Conservation (phyloP, 2,329 filamentous ascomycete genomes). For the Alternaria sp. region DNA sequence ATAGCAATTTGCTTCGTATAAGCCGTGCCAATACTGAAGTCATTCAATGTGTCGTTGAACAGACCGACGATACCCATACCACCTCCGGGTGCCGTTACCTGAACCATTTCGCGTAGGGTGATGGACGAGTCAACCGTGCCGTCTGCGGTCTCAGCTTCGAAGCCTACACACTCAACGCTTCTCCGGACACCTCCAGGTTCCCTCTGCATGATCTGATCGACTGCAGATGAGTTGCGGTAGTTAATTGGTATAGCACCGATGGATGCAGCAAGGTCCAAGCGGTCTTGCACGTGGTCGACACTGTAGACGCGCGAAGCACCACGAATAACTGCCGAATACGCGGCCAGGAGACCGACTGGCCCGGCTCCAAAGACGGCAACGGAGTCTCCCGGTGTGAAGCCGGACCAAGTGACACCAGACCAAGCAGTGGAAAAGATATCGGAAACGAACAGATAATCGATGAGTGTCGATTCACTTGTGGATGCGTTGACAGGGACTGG, state of each 20-base stretch:
- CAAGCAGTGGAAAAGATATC: constrained; percentile 44
- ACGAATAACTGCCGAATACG: constrained; percentile 46
- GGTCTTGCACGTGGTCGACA: constrained; percentile 34
- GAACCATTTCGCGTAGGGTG: constrained; percentile 38
- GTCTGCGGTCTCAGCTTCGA: constrained; percentile 23
- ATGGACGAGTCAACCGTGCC: constrained; percentile 28
- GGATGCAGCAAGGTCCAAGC: constrained; percentile 34
- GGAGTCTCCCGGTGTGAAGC: constrained; percentile 34
- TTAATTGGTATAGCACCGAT: constrained; percentile 50
- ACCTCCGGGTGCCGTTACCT: constrained; percentile 36
- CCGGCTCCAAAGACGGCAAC: constrained; percentile 51
- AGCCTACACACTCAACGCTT: constrained; percentile 16
- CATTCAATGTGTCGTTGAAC: not conserved
- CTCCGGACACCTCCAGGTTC: constrained; percentile 22
- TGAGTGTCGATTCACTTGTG: constrained; percentile 2
- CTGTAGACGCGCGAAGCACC: constrained; percentile 45
- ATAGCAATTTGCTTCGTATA: constrained; percentile 13
- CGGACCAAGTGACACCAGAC: constrained; percentile 29
- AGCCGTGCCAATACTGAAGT: constrained; percentile 13
- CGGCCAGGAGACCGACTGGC: constrained; percentile 43
- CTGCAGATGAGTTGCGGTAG: constrained; percentile 38
- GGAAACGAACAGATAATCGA: constrained; percentile 35
- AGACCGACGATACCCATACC: constrained; percentile 41
- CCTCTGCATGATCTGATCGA: constrained; percentile 39
- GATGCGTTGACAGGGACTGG: constrained; percentile 13